phyloP scores from a whole-genome alignment of 352 stramenopile genomes.

The Globisporangium barbulae region DNA sequence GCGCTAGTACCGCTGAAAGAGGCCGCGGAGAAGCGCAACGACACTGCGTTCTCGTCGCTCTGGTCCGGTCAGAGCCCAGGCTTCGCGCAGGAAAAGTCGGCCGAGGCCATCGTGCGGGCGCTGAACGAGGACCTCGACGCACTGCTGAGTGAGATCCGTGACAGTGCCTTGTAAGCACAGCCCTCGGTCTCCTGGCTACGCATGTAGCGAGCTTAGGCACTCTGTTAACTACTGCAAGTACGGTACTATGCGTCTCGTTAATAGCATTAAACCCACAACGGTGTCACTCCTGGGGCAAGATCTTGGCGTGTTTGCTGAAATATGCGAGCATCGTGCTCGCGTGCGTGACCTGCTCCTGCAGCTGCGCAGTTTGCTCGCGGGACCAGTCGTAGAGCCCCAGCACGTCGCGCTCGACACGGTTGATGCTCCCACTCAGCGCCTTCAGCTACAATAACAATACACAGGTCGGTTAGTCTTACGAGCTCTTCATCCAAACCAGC shows the following conservation, averaged over 20 bases:
- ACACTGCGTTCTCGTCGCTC: neutral
- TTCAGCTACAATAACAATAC: constrained; percentile 20
- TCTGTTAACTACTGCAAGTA: too few relatives aligned
- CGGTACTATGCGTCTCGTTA: too few relatives aligned
- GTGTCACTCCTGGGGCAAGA: constrained; percentile 20
- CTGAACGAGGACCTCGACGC: neutral
- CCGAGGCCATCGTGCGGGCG: neutral
- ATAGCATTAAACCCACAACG: neutral
- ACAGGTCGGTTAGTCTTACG: too few relatives aligned
- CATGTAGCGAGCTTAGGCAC: too few relatives aligned
- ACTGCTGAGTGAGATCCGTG: neutral
- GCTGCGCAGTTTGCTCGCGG: constrained; percentile 24
- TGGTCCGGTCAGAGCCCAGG: constrained; percentile 1
- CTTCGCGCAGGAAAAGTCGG: neutral
- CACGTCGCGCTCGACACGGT: constrained; percentile 35
- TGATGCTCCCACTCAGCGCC: constrained; percentile 27
- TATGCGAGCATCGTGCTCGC: constrained; percentile 24
- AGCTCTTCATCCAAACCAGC: too few relatives aligned
- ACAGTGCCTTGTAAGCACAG: neutral
- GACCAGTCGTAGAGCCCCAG: constrained; percentile 65
- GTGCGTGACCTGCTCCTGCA: constrained; percentile 28
- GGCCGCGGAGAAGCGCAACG: neutral
- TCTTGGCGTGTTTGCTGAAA: constrained; percentile 31
- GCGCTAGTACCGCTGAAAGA: neutral
- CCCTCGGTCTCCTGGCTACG: too few relatives aligned